A percentile compares a stretch with the other conserved stretches of the same genome.
Conservation (phyloP, 1,284 basidiomycete genomes). For the Leccinum insolens region DNA sequence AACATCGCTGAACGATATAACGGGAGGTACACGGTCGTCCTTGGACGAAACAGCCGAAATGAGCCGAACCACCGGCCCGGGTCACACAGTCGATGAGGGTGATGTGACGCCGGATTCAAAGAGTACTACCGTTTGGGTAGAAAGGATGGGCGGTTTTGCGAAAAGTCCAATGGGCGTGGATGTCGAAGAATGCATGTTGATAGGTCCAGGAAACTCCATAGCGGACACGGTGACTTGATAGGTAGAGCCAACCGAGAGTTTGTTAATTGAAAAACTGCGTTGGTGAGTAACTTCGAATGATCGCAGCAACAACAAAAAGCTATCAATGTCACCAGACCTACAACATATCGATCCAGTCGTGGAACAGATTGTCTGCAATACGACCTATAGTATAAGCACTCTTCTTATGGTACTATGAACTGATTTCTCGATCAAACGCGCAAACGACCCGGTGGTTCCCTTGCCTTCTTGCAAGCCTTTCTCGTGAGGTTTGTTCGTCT, state of each 20-base stretch:
- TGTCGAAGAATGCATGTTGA: too few species aligned
- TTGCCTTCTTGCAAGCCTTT: slow-evolving; percentile 25
- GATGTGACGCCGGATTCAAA: too few species aligned
- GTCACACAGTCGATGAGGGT: too few species aligned
- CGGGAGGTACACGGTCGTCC: too few species aligned
- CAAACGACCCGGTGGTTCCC: slow-evolving; percentile 28
- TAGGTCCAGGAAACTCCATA: too few species aligned
- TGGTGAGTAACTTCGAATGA: slow-evolving; percentile 53
- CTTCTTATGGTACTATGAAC: slow-evolving; percentile 42
- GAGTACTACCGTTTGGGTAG: too few species aligned
- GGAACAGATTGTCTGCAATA: slow-evolving; percentile 6
- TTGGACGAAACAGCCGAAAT: too few species aligned
- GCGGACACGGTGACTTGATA: too few species aligned
- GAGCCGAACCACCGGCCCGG: too few species aligned
- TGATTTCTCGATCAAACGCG: slow-evolving; percentile 57
- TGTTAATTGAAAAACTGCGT: slow-evolving; percentile 30
- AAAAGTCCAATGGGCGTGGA: too few species aligned
- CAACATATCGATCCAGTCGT: background rate
- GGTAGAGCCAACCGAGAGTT: background rate
- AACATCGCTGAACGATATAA: too few species aligned
- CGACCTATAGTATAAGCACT: slow-evolving; percentile 59
- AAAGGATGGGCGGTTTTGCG: too few species aligned
- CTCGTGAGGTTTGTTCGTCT: slow-evolving; percentile 57
- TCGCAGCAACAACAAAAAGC: slow-evolving; percentile 56
- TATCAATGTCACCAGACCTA: slow-evolving; percentile 54